These are phyloP conservation scores for Geoglossum cookeanum DNA, from an alignment of 2,329 filamentous ascomycete species.

Conservation along the genomic window DNA sequence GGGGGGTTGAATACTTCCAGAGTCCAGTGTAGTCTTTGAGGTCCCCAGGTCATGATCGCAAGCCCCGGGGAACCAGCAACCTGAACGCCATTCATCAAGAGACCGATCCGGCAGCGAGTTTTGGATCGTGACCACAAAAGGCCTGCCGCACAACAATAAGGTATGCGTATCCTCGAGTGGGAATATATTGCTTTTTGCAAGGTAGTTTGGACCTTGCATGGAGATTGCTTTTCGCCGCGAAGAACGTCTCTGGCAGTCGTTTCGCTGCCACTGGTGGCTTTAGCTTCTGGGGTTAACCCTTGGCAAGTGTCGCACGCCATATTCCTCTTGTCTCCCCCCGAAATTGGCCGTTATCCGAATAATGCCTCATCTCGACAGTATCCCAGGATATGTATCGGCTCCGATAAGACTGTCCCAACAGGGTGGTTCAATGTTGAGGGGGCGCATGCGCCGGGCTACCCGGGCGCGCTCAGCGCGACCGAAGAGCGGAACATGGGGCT, in stretches of 20 bases:
- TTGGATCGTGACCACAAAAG: not conserved
- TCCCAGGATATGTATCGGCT: not conserved
- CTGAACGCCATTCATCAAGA: too few species aligned
- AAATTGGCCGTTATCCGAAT: not conserved
- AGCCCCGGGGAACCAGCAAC: not conserved
- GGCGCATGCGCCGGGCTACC: not conserved
- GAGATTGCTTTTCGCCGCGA: not conserved
- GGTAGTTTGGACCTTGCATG: not conserved
- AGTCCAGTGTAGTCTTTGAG: not conserved
- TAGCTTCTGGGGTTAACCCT: not conserved
- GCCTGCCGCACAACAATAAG: not conserved
- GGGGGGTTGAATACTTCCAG: not conserved
- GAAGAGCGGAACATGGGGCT: not conserved
- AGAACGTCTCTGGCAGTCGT: not conserved
- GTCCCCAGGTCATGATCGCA: not conserved
- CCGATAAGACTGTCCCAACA: not conserved
- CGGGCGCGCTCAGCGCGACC: not conserved
- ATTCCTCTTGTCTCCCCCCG: not conserved
- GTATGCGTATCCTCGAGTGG: not conserved
- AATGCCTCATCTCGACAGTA: not conserved
- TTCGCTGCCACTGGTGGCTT: not conserved
- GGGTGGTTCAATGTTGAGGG: not conserved
- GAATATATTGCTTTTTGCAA: not conserved
- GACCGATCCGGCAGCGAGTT: too few species aligned
- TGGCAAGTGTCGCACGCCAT: not conserved